Evolutionary conservation across 2,329 filamentous ascomycete species (phyloP), one percentile per base, ranked within the genome.

Genomic region (Xylariales sp.): DNA sequence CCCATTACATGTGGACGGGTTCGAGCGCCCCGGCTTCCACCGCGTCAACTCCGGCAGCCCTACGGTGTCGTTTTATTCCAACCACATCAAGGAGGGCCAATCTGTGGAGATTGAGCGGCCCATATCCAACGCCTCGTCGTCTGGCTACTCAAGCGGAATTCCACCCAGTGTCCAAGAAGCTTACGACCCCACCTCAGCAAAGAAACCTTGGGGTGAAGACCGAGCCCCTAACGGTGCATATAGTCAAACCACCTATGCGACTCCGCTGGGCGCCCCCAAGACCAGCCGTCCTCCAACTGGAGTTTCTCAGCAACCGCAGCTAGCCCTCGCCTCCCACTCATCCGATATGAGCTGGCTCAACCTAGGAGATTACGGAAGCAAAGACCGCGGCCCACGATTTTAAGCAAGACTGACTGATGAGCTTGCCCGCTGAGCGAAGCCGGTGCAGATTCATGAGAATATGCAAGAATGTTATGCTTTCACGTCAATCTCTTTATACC

Each of bases 271-370:
- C 28, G 42, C 48, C 21, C 58, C 54, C 41, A 23, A n/a, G 6
- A 47, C 45, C 15, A 54, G 39, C 38, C 51, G 50, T 37, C 51
- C 50, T 40, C 51, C 53, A 6, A 55, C 51, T n/a, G 64, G 58
- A 29, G 55, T 70, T 40, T 73, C 66, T 53, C 61, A 59, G 36
- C 70, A 74, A 47, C 70, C 71, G 14, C 73, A 74, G 49, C 63
- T 76, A 20, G 59, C 64, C 16, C 70, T 64, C 60, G 67, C 74
- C 33, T 57, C 68, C 18, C 66, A 65, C 6, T 70, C 73, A 11
- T 73, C 72, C 35, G 85, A 89, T 57, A 86, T 89, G 82, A 87
- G 83, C 61, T 90, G 85, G 85, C 63, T 90, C 46, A 88, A 89
- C 53, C 69, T 89, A 14, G 81, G 79, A 32, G 74, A 74, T 25